Percentiles rank a stretch among this genome's conserved stretches.
phyloP scores from a whole-genome alignment of 2,329 filamentous ascomycete species.

The Fusarium udum region DNA sequence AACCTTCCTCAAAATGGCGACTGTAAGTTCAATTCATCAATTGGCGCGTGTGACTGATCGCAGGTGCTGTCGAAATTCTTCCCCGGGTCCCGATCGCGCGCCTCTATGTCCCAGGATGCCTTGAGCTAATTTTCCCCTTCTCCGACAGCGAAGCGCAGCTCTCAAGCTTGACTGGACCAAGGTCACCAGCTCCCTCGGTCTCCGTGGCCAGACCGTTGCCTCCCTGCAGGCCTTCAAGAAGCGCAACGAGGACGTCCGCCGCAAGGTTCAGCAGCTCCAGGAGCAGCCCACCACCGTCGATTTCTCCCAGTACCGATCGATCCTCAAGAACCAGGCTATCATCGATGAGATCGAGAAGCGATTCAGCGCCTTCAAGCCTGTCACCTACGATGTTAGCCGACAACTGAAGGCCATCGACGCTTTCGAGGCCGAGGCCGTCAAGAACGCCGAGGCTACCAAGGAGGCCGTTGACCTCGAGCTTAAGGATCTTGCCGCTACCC shows the following conservation, averaged over 20 bases:
- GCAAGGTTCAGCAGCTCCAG: constrained; percentile 85
- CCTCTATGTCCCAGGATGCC: constrained; percentile 30
- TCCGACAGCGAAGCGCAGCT: constrained; percentile 88
- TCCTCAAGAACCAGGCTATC: constrained; percentile 95
- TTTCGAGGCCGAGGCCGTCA: constrained; percentile 95
- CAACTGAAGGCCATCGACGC: constrained; percentile 98
- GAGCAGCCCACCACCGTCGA: constrained; percentile 89
- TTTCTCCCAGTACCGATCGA: constrained; percentile 89
- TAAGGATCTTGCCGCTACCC: constrained; percentile 90
- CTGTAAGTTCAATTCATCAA: constrained; percentile 64
- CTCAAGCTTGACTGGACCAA: constrained; percentile 99
- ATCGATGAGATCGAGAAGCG: constrained; percentile 98
- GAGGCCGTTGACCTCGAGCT: constrained; percentile 94
- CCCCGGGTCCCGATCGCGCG: constrained; percentile 18
- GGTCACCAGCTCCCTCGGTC: constrained; percentile 91
- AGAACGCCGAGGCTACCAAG: constrained; percentile 98
- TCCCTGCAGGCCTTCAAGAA: constrained; percentile 98
- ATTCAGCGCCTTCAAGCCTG: constrained; percentile 90
- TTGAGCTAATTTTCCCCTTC: constrained; percentile 65
- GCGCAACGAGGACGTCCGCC: constrained; percentile 98
- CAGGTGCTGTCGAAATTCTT: constrained; percentile 25
- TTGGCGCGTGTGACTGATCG: constrained; percentile 39
- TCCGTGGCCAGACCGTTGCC: constrained; percentile 91
- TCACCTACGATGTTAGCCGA: constrained; percentile 89
- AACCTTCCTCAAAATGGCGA: constrained; percentile 70